A percentile compares a stretch with the other conserved stretches of the same genome.
These are phyloP conservation scores for Russula foetens DNA, from an alignment of 768 basidiomycete species.

Conservation along the genomic window DNA sequence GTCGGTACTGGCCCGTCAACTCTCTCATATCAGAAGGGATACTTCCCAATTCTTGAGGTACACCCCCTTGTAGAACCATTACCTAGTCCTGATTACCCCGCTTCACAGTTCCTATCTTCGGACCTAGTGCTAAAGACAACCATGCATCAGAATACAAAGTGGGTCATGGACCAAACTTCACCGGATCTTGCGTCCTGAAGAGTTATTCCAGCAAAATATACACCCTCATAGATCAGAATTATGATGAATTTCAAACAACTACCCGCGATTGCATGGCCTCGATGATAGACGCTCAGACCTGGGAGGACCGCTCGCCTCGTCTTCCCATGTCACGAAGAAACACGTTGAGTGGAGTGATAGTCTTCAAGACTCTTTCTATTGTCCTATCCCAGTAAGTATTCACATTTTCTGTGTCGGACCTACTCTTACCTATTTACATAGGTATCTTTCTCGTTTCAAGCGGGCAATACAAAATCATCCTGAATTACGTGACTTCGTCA, in stretches of 20 bases:
- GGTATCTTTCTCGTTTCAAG: constrained; percentile 53
- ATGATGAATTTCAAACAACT: constrained; percentile 20
- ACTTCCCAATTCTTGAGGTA: constrained; percentile 28
- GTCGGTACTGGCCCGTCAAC: constrained; percentile 6
- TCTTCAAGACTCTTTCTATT: constrained; percentile 28
- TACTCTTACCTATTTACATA: constrained; percentile 20
- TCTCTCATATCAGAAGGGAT: constrained; percentile 29
- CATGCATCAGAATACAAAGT: constrained; percentile 28
- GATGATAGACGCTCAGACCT: constrained; percentile 22
- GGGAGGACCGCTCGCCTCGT: constrained; percentile 21
- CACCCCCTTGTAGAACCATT: neutral
- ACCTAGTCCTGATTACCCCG: neutral
- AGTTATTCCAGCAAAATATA: constrained; percentile 19
- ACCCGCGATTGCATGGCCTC: constrained; percentile 21
- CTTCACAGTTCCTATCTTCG: constrained; percentile 26
- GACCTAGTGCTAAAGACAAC: constrained; percentile 27
- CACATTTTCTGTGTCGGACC: neutral
- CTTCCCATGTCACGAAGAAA: constrained; percentile 10
- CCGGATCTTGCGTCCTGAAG: neutral
- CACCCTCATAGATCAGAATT: constrained; percentile 26
- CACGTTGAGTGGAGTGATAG: constrained; percentile 20
- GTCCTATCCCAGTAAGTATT: constrained; percentile 20
- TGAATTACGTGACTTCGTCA: constrained; percentile 33
- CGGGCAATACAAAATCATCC: constrained; percentile 42
- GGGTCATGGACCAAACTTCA: neutral